Evolutionary conservation across 805 yeast genomes (phyloP).

Genomic region (Wickerhamomyces bovis): DNA sequence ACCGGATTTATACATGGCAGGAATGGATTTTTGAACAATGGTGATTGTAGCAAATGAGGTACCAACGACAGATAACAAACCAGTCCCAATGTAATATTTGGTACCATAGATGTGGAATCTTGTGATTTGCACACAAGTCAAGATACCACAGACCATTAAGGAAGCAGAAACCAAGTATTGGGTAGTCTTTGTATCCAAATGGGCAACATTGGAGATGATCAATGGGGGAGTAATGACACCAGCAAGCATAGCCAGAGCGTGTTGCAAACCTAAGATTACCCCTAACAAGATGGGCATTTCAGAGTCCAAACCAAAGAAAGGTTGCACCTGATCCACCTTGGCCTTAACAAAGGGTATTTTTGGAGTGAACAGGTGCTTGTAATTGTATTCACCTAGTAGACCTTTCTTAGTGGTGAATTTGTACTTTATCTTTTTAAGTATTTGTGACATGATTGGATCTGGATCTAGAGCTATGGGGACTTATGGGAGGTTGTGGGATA

Average conservation of each 20-base stretch:
- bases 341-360: slow-evolving; percentile 57
- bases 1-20: slow-evolving; percentile 74
- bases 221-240: slow-evolving; percentile 85
- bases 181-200: slow-evolving; percentile 41
- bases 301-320: slow-evolving; percentile 76
- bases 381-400: slow-evolving; percentile 81
- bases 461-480: too few species aligned
- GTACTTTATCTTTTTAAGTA: background rate
- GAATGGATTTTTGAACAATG: slow-evolving; percentile 68
- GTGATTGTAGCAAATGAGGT: slow-evolving; percentile 86
- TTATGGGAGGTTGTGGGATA: too few species aligned
- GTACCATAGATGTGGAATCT: slow-evolving; percentile 73
- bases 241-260: slow-evolving; percentile 84
- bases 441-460: background rate
- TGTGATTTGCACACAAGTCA: slow-evolving; percentile 73
- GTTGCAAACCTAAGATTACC: slow-evolving; percentile 77
- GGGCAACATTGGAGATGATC: slow-evolving; percentile 58
- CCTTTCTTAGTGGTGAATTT: slow-evolving; percentile 73
- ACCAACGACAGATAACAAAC: slow-evolving; percentile 84
- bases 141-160: slow-evolving; percentile 62
- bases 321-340: slow-evolving; percentile 45
- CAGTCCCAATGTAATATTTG: slow-evolving; percentile 78
- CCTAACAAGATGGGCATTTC: slow-evolving; percentile 82
- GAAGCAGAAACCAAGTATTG: slow-evolving; percentile 70
- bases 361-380: slow-evolving; percentile 74